Evolutionary conservation across 2,329 filamentous ascomycete genomes (phyloP), one percentile per base, ranked within the genome.

Genomic region (Penicillium sclerotiorum): DNA sequence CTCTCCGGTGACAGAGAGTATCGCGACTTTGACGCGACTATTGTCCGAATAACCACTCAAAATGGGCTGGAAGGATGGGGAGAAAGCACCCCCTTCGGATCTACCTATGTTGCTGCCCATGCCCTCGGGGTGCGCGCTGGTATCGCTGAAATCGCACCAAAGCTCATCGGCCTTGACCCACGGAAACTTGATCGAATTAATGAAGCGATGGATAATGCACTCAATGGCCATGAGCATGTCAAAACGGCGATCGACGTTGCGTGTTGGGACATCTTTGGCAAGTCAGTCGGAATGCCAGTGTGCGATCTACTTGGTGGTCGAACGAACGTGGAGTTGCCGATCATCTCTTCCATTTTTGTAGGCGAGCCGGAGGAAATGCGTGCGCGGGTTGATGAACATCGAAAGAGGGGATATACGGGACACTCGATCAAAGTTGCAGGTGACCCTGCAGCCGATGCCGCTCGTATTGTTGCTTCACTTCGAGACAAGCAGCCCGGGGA

Each of bases 181-280:
- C 59, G 61, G 37, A 37, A 47, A 7, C 56, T 65, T 2, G 64
- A 65, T 38, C 59, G 63, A 15, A 60, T 65, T 38, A 65, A 65
- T 42, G 62, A 65, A 13, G 55, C 56, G 30, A 65, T 65, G 63
- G 57, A 64, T 41, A 36, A 46, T 7, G 59, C 59, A 2, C 47
- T 66, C 2, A 8, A 56, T 1, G 60, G 61, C 18, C 56, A 60
- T 22, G 51, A 61, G 32, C 37, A 55, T 47, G 63, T 61, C 12
- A 66, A 66, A 35, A 51, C 61, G 1, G 56, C 50, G 0, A 32
- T 58, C 4, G 53, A 58, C 15, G 30, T 56, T 27, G 61, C 60
- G 5, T 65, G 61, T 39, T 63, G 62, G 61, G 61, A 62, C 32
- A 37, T 61, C 15, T 62, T 60, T 32, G 59, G 60, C 13, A 63